Evolutionary conservation across 139 green algal species (phyloP).

Genomic region (Pseudopediastrum boryanum): DNA sequence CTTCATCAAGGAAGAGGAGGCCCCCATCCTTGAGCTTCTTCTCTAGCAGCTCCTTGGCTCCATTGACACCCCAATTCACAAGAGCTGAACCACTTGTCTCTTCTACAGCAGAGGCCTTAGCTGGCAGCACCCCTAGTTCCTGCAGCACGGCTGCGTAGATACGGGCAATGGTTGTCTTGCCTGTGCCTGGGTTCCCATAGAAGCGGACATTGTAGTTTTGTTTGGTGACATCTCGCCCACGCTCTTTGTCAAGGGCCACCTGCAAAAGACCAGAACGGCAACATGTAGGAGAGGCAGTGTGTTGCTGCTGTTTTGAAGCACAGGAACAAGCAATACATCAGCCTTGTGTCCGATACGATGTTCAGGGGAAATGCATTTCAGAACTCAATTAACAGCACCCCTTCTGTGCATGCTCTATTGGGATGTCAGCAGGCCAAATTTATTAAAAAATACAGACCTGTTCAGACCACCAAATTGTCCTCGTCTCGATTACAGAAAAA

Average conservation of each 20-base stretch:
- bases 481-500: too few relatives aligned
- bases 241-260: conserved; percentile 53
- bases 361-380: too few relatives aligned
- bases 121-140: conserved; percentile 45
- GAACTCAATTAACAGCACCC: too few relatives aligned
- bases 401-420: too few relatives aligned
- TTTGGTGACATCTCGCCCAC: conserved; percentile 4
- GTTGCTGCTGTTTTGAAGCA: too few relatives aligned
- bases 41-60: conserved; percentile 48
- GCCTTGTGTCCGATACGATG: too few relatives aligned
- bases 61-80: conserved; percentile 29
- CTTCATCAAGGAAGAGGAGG: conserved; percentile 61
- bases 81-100: conserved; percentile 53
- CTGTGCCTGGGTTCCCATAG: conserved; percentile 60
- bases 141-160: conserved; percentile 51
- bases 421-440: too few relatives aligned
- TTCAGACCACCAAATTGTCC: too few relatives aligned
- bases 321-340: too few relatives aligned
- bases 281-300: not conserved
- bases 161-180: conserved; percentile 58
- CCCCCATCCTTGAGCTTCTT: conserved; percentile 49
- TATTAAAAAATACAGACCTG: too few relatives aligned
- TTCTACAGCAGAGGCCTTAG: conserved; percentile 35
- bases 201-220: conserved; percentile 50
- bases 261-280: not conserved